Percentiles rank a stretch among this genome's conserved stretches.
Conservation (phyloP, 371 early-diverging fungal genomes). For the Mortierella sp. region DNA sequence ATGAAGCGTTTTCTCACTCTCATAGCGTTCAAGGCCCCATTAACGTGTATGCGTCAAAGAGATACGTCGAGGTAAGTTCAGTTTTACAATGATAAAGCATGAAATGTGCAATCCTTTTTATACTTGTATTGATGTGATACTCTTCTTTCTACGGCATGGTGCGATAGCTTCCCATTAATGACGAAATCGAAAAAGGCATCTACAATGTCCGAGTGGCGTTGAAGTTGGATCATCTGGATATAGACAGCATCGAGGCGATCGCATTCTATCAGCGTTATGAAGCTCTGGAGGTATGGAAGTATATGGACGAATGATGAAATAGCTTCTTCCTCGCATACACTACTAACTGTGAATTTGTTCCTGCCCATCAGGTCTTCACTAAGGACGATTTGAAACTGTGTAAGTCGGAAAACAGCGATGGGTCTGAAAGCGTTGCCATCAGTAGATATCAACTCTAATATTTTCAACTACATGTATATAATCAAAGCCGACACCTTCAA, state of each 20-base stretch:
- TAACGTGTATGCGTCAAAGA: too few relatives aligned
- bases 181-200: background rate
- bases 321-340: background rate
- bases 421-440: background rate
- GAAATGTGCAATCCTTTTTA: too few relatives aligned
- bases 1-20: too few relatives aligned
- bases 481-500: background rate
- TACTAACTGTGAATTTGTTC: background rate
- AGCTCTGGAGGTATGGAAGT: background rate
- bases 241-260: background rate
- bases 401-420: background rate
- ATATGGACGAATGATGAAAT: background rate
- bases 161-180: too few relatives aligned
- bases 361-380: background rate
- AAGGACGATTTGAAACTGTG: background rate
- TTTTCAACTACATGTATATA: background rate
- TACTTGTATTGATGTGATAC: too few relatives aligned
- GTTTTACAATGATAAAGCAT: too few relatives aligned
- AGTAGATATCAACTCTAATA: background rate
- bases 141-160: too few relatives aligned
- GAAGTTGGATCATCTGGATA: background rate
- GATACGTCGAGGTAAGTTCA: too few relatives aligned
- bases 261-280: background rate
- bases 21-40: too few relatives aligned
- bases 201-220: background rate